Base-by-base conservation (phyloP, 2,329 filamentous ascomycete genomes). In the Aspergillus brasiliensis region DNA sequence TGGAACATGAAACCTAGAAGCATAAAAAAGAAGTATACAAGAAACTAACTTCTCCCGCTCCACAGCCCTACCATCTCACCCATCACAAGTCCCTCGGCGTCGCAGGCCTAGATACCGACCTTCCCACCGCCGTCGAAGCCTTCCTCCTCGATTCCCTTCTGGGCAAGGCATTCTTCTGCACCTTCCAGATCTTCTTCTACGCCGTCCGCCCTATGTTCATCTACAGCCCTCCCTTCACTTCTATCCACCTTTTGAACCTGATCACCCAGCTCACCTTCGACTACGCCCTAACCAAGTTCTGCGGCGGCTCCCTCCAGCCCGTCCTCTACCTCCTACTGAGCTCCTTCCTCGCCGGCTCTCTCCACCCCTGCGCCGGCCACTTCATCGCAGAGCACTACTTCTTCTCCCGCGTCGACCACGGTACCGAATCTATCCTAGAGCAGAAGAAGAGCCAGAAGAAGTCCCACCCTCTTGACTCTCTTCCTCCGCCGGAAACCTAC, bases 111-210 rank as follows among this genome's bases (percentile, higher is more conserved):
- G 95, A 99, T 76, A 97, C 94, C 47, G 95, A 99, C 73, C 88
- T 99, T 27, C 95, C 95, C 23, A 98, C 95, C 17, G 87, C 91
- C 51, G 78, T 97, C 53, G 95, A 99, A 81, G 94, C 92, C 64
- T 80, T 96, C 73, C 90, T 99, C 75, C 88, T 99, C 70, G 91
- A 99, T 82, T 97, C 80, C 7, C 88, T 99, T 69, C 86, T 94
- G 17, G 95, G 95, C 76, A 99, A 99, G 80, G 89, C 95, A 67
- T 99, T 99, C 83, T 99, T 99, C 85, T 94, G 91, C 81, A 99
- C 95, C 67, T 99, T 97, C 81, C 95, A 99, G 80, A 97, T 99
- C 77, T 86, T 99, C 75, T 99, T 99, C 85, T 99, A 99, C 81
- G 95, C 95, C 70, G 79, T 99, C 53, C 91, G 95, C 15, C 95